Evolutionary conservation across 164 flowering plant species (phyloP), one percentile per base, ranked within the genome.

Genomic region (Echeveria elegans): DNA sequence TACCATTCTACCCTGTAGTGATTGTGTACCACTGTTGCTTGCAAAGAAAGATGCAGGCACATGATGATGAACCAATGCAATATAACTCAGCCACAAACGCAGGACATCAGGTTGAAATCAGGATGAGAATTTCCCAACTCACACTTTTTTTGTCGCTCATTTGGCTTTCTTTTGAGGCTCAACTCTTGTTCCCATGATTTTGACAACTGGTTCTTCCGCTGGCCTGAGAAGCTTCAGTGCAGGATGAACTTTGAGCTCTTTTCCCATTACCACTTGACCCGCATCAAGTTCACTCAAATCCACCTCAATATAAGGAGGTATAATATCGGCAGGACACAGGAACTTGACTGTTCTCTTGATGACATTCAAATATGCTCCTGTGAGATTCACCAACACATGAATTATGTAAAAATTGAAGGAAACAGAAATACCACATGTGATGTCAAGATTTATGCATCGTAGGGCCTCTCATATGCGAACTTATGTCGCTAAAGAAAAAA

Each of bases 301-400:
- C 59, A 95, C 97, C 29, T 95, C 99, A 65, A 95, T 92, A 65
- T 81, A 92, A 2, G 99, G 97, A 40, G 99, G 99, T 60, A 95
- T 82, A 19, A 92, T 63, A 66, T 89, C 97, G 0, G 97, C 96
- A 1, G 99, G 99, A 75, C 99, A 95, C 63, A 92, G 81, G 75
- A 38, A 92, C 76, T 77, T 85, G 2, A 85, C 89, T 1, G 88
- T 88, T 75, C 94, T 92, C 77, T 81, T 86, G 50, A 89, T 89
- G 45, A 85, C 83, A 82, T 92, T 89, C 74, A 95, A 77, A 74
- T 73, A 79, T 60, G 86, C 76, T 37, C 99, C 99, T 95, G 87
- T 67, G 29, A 69, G 23, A 12, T 34, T 30, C 32, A 14, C 19
- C 41, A 69, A 11, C 31, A 40, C 28, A 60, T 28, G 11, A 21